phyloP scores from a whole-genome alignment of 139 green algal genomes.

The Ettlia oleoabundans region DNA sequence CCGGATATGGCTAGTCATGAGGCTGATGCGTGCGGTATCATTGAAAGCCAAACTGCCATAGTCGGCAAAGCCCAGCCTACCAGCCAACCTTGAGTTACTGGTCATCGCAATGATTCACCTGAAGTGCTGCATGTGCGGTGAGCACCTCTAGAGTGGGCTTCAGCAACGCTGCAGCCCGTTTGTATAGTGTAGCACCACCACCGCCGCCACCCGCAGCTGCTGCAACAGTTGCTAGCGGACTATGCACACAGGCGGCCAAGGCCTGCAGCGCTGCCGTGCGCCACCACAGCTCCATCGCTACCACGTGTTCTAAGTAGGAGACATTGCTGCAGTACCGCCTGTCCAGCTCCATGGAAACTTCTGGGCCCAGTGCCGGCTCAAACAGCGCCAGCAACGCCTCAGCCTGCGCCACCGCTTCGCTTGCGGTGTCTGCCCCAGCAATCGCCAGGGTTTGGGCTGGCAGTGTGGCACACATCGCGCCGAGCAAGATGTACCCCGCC shows the following conservation, averaged over 20 bases:
- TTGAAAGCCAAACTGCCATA: no score
- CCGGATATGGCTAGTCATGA: no score
- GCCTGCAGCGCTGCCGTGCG: constrained; percentile 72
- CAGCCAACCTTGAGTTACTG: no score
- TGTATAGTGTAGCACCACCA: neutral
- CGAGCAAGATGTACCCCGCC: constrained; percentile 78
- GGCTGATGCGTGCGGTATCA: no score
- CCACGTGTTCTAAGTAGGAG: constrained; percentile 54
- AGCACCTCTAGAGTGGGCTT: constrained; percentile 48
- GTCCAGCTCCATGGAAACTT: constrained; percentile 54
- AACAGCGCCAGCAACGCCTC: constrained; percentile 62
- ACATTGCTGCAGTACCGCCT: constrained; percentile 13
- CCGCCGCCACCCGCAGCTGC: neutral
- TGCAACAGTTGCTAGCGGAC: constrained; percentile 33
- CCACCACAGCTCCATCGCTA: constrained; percentile 82
- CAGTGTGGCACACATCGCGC: constrained; percentile 53
- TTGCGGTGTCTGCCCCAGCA: neutral
- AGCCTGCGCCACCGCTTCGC: neutral
- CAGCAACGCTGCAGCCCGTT: constrained; percentile 31
- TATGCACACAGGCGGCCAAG: constrained; percentile 58
- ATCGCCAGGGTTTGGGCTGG: constrained; percentile 8
- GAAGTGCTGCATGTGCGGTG: no score
- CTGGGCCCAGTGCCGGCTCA: constrained; percentile 54
- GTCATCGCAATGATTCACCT: no score
- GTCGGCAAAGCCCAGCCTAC: no score